Percentiles rank a stretch among this genome's conserved stretches.
Evolutionary conservation across 345 rosid genomes (phyloP).

Genomic region (Erysimum cheiranthoides): DNA sequence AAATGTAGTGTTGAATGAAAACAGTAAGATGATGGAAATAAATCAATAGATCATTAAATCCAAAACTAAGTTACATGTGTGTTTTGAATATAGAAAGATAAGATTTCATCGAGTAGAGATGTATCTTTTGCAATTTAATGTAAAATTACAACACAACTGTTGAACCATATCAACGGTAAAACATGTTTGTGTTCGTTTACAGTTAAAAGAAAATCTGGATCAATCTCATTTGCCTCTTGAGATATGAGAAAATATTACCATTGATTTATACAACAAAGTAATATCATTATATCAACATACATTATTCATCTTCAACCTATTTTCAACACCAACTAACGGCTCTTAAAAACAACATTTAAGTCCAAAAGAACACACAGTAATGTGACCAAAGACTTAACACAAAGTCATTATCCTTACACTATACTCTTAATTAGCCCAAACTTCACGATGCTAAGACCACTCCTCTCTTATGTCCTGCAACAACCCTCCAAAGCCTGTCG

Average conservation of each 20-base stretch:
- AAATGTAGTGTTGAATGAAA: no score
- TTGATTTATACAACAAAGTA: neutral
- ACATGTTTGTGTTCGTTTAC: no score
- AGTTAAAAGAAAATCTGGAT: neutral
- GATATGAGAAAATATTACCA: constrained; percentile 16
- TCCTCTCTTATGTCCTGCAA: constrained; percentile 44
- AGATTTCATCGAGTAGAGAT: no score
- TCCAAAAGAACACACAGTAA: neutral
- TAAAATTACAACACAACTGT: neutral
- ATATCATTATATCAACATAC: constrained; percentile 28
- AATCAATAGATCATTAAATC: no score
- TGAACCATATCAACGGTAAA: no score
- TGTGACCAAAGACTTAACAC: constrained; percentile 6
- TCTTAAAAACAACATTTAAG: neutral
- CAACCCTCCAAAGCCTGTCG: constrained; percentile 54
- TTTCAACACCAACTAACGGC: neutral
- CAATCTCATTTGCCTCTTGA: neutral
- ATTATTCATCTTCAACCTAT: constrained; percentile 29
- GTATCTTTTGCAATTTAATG: no score
- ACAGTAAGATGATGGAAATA: no score
- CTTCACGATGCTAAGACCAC: constrained; percentile 24
- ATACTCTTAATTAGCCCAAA: constrained; percentile 14
- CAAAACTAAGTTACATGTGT: no score
- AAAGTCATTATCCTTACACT: constrained; percentile 8
- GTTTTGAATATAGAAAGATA: no score